Percentiles rank a stretch among this genome's conserved stretches.
These are phyloP conservation scores for Lactuca sativa DNA, from an alignment of 129 eudicot species.

Conservation along the genomic window DNA sequence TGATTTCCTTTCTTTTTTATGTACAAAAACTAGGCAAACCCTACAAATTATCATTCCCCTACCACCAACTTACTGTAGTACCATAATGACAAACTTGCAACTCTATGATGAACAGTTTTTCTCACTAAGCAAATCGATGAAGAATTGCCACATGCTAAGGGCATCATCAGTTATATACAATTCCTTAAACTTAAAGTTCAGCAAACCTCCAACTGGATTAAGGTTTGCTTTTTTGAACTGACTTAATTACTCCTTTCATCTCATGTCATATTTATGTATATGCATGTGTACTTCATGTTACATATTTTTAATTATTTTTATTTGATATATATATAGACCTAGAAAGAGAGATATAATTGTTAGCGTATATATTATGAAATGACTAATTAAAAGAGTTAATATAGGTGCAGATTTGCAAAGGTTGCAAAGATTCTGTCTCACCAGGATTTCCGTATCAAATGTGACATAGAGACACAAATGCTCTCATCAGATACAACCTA, in stretches of 20 bases:
- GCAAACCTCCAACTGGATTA: not conserved
- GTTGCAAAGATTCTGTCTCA: not conserved
- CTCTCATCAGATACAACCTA: not conserved
- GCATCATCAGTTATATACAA: conserved; percentile 8
- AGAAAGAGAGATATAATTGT: too few species aligned
- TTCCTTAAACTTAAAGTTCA: not conserved
- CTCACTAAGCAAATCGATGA: not conserved
- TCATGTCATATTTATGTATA: not conserved
- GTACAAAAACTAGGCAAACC: too few species aligned
- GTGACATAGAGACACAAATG: not conserved
- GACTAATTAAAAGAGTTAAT: not conserved
- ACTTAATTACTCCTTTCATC: not conserved
- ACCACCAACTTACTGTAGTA: not conserved
- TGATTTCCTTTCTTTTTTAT: not conserved
- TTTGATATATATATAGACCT: too few species aligned
- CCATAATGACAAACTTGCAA: not conserved
- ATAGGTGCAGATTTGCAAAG: not conserved
- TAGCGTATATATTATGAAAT: not conserved
- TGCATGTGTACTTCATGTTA: not conserved
- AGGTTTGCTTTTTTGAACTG: conserved; percentile 15
- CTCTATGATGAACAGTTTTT: conserved; percentile 1
- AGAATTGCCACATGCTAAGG: conserved; percentile 4
- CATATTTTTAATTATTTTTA: too few species aligned
- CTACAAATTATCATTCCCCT: too few species aligned
- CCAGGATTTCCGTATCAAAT: not conserved